Evolutionary conservation across 306 rosid genomes (phyloP).

Genomic region (Quillaja saponaria): DNA sequence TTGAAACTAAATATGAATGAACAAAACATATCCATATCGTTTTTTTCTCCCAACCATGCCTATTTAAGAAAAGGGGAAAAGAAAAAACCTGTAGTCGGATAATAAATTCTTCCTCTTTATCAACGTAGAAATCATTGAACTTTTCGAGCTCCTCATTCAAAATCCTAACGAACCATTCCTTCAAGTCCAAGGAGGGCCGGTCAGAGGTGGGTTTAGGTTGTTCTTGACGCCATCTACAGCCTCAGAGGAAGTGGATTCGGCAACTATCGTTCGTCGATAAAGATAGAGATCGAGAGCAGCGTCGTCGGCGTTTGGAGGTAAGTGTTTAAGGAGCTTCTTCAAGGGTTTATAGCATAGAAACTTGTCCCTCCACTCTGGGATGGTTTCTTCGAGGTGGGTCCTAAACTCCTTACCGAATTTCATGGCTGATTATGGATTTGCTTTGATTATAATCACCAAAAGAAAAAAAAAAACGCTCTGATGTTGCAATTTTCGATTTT

Average conservation of each 20-base stretch:
- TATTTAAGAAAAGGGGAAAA: background rate
- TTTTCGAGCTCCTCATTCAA: slow-evolving; percentile 80
- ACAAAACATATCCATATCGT: too few species aligned
- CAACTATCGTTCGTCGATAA: slow-evolving; percentile 17
- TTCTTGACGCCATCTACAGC: background rate
- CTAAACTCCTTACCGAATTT: slow-evolving; percentile 92
- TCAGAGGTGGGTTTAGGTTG: slow-evolving; percentile 3
- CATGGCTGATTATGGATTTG: slow-evolving; percentile 38
- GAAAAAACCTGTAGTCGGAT: slow-evolving; percentile 83
- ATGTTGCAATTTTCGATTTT: background rate
- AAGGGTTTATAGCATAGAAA: slow-evolving; percentile 87
- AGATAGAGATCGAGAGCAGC: slow-evolving; percentile 18
- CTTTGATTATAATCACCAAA: background rate
- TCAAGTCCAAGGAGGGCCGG: slow-evolving; percentile 35
- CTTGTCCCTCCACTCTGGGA: slow-evolving; percentile 98
- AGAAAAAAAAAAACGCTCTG: background rate
- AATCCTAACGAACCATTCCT: slow-evolving; percentile 76
- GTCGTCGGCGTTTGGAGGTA: slow-evolving; percentile 21
- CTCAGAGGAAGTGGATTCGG: slow-evolving; percentile 2
- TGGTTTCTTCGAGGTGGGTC: slow-evolving; percentile 83
- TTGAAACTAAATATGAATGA: background rate
- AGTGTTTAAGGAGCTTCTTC: slow-evolving; percentile 76
- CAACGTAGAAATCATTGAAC: slow-evolving; percentile 83
- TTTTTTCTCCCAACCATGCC: too few species aligned
- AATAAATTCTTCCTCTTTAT: slow-evolving; percentile 89